Conservation (phyloP, 1,284 basidiomycete species). For the Ganoderma lucidum region DNA sequence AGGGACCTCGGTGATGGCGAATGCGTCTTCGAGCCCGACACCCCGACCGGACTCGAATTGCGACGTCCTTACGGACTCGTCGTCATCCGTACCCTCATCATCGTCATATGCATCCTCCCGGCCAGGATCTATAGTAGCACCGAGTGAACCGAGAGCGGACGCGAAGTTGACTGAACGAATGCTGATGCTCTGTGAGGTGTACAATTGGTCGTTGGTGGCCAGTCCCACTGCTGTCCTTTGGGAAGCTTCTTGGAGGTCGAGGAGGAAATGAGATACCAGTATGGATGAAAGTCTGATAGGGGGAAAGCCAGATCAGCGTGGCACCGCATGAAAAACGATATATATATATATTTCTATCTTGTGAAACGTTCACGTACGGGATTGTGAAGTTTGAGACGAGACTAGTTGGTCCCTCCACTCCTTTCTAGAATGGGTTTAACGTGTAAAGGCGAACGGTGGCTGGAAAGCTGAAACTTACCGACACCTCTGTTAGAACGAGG, state of each 20-base stretch:
- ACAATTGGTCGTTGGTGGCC: neutral
- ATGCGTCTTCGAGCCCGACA: neutral
- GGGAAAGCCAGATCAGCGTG: neutral
- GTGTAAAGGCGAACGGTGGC: neutral
- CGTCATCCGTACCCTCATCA: neutral
- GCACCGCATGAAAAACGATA: neutral
- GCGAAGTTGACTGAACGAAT: neutral
- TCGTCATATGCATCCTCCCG: neutral
- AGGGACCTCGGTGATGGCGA: neutral
- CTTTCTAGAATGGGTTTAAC: neutral
- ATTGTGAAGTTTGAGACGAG: neutral
- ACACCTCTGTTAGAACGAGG: neutral
- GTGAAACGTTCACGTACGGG: neutral
- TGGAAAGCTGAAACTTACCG: neutral
- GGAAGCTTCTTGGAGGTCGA: slow-evolving; percentile 3
- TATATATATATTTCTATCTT: no score
- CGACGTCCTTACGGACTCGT: neutral
- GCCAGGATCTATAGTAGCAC: neutral
- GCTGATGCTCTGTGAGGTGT: neutral
- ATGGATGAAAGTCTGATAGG: neutral
- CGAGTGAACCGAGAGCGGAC: neutral
- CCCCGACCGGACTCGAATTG: neutral
- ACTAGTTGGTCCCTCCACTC: neutral
- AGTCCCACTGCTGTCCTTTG: neutral
- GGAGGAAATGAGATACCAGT: slow-evolving; percentile 2